phyloP scores from a whole-genome alignment of 805 yeast species.

The Myxozyma geophila region DNA sequence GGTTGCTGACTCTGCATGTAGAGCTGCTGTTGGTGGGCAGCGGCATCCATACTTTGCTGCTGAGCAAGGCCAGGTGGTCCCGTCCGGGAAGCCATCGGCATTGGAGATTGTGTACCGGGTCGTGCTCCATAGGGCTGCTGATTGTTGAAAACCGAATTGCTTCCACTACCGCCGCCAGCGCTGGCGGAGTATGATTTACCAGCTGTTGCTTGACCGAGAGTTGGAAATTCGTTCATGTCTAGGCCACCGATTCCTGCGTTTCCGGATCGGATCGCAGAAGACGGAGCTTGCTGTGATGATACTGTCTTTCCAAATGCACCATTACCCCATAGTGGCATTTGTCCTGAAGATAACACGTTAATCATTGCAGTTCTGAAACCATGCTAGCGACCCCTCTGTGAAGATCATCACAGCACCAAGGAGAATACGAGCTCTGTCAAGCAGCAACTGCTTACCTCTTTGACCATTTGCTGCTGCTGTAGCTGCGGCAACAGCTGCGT shows the following conservation, averaged over 20 bases:
- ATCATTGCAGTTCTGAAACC: no score
- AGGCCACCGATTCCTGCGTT: conserved; percentile 13
- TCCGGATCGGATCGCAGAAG: conserved; percentile 2
- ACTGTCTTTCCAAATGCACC: conserved; percentile 23
- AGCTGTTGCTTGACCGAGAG: conserved; percentile 22
- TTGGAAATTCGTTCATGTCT: conserved; percentile 30
- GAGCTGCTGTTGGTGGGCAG: conserved; percentile 17
- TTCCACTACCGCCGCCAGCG: conserved; percentile 9
- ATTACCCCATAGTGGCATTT: conserved; percentile 32
- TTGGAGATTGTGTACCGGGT: conserved; percentile 31
- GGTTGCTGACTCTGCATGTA: conserved; percentile 19
- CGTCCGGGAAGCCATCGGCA: conserved; percentile 20
- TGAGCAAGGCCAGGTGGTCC: conserved; percentile 26
- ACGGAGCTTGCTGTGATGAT: conserved; percentile 10
- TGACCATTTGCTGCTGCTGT: conserved; percentile 9
- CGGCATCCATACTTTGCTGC: conserved; percentile 7
- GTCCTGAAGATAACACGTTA: conserved; percentile 6
- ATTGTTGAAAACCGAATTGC: neutral
- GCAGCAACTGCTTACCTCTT: conserved; percentile 6
- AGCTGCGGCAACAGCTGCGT: conserved; percentile 9
- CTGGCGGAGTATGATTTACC: conserved; percentile 15
- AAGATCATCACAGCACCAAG: neutral
- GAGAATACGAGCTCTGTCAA: neutral
- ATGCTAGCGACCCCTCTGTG: neutral
- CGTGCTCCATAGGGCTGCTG: conserved; percentile 20